Conservation (phyloP, 2,329 filamentous ascomycete genomes). For the Penicillium oxalicum region DNA sequence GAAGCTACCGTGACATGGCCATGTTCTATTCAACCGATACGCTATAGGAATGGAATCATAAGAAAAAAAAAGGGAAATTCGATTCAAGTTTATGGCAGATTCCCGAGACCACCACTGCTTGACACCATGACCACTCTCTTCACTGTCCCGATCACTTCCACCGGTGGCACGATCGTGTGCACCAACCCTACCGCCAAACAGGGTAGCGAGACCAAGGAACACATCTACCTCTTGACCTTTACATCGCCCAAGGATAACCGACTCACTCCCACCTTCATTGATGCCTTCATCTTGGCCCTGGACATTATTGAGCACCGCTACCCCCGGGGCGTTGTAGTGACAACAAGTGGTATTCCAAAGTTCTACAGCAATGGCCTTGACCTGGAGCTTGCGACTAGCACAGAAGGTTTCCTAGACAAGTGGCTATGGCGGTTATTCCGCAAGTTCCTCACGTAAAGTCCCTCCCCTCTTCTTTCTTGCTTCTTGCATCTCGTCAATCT, state of each 20-base stretch:
- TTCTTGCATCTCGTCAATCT: too few species aligned
- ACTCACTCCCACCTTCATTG: conserved; percentile 62
- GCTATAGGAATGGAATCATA: too few species aligned
- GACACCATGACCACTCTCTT: conserved; percentile 46
- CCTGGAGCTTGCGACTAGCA: conserved; percentile 57
- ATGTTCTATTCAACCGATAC: too few species aligned
- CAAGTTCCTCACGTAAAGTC: conserved; percentile 53
- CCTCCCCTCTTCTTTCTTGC: too few species aligned
- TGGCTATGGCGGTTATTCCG: conserved; percentile 61
- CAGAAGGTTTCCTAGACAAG: conserved; percentile 56
- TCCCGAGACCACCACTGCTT: background rate
- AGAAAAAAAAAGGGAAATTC: too few species aligned
- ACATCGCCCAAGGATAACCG: conserved; percentile 69
- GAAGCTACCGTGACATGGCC: too few species aligned
- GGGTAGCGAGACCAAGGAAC: conserved; percentile 18
- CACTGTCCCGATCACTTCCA: conserved; percentile 51
- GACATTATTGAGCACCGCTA: conserved; percentile 67
- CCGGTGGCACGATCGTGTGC: conserved; percentile 56
- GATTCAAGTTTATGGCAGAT: background rate
- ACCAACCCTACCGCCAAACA: conserved; percentile 50
- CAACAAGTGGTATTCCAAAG: conserved; percentile 67
- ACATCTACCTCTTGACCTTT: conserved; percentile 68
- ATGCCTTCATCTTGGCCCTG: conserved; percentile 62
- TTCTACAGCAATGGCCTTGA: conserved; percentile 85
- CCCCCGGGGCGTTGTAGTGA: conserved; percentile 67